Base-by-base conservation (phyloP, 108 stramenopile genomes). In the Nitzschia sp. region DNA sequence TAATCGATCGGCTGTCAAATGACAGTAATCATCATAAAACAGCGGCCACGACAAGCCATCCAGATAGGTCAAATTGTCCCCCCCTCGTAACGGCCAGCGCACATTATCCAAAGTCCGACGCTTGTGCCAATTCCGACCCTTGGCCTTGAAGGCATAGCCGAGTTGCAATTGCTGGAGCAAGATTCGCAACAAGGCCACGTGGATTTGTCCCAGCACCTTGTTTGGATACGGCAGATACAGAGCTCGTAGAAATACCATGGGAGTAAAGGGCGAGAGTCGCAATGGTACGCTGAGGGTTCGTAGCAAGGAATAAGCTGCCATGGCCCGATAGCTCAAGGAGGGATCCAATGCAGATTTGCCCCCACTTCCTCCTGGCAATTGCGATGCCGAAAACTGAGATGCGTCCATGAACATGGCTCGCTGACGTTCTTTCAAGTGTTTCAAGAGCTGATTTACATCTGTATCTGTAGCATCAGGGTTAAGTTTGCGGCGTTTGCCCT, bases 11-110 rank as follows among this genome's bases (percentile, higher is more conserved):
- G 91, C 89, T 8, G 83, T 88, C 59, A 85, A 64, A 57, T 85
- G 64, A 27, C 77, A 81, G 68, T 92, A 95, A 66, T 95, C 93
- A 51, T 89, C 84, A 71, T 80, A 92, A 69, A 85, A 95, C 3
- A 92, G 56, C 13, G 93, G 93, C 93, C 93, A 95, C 3, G 89
- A 84, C 35, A 62, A 66, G 29, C 42, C 59, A 75, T 95, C 93
- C 32, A 95, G 61, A 72, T 82, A 85, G 8, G 59, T 76, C 57
- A 95, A 74, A 49, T 95, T 95, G 58, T 92, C 87, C 30, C 89
- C 87, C 17, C 79, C 90, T 34, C 75, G 75, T 45, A 85, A 66
- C 0, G 72, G 84, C 47, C 54, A 77, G 46, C 59, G 64, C 49
- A 79, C n/a, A 34, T 70, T 74, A 56, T 86, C 85, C 17, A 74